Evolutionary conservation across 2,329 filamentous ascomycete species (phyloP).

Genomic region (Diaporthe sp.): DNA sequence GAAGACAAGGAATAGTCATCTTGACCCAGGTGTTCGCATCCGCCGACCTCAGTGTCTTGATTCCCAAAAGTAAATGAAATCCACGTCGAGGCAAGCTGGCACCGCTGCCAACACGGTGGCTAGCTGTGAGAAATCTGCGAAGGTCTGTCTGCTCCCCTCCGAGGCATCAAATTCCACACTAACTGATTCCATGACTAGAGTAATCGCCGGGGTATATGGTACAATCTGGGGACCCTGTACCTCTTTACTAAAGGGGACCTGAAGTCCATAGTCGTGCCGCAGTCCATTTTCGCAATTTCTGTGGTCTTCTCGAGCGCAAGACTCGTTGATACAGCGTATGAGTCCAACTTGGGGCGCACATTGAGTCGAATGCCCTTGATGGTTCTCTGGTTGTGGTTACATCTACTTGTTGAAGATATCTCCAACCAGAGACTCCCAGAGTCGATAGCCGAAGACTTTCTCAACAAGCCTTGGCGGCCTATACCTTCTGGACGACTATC

Average conservation of each 20-base stretch:
- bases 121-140: background rate
- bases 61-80: too few species aligned
- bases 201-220: background rate
- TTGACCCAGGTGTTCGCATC: background rate
- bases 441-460: constrained; percentile 11
- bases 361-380: background rate
- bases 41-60: too few species aligned
- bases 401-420: background rate
- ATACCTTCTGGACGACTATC: constrained; percentile 8
- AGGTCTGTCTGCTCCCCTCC: background rate
- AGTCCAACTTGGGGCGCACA: background rate
- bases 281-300: background rate
- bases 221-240: background rate
- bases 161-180: background rate
- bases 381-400: constrained; percentile 11
- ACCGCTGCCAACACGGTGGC: background rate
- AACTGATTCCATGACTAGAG: background rate
- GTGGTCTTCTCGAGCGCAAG: background rate
- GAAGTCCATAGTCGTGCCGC: background rate
- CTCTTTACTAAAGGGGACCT: background rate
- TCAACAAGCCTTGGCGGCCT: constrained; percentile 39
- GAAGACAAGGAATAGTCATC: background rate
- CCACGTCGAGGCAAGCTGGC: background rate
- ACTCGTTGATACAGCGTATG: background rate
- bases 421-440: constrained; percentile 21